phyloP scores from a whole-genome alignment of 768 basidiomycete species.

The Polyporus arcularius region DNA sequence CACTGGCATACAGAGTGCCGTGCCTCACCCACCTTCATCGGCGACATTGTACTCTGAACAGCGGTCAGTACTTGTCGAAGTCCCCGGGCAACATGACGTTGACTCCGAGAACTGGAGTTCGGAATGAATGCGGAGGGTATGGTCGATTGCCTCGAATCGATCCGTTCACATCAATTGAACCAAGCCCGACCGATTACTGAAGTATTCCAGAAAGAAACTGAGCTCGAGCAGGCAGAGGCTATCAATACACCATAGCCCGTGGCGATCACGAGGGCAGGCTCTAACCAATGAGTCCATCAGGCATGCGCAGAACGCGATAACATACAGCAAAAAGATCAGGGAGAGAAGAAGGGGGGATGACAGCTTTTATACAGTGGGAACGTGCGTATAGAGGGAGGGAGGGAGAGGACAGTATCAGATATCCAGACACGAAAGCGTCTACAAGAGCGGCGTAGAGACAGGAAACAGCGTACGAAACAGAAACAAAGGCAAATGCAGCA shows the following conservation, averaged over 20 bases:
- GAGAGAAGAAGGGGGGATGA: too few relatives aligned
- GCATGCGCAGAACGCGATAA: conserved; percentile 1
- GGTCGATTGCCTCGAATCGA: too few relatives aligned
- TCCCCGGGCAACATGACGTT: too few relatives aligned
- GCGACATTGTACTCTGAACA: too few relatives aligned
- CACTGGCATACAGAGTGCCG: too few relatives aligned
- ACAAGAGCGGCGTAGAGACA: background rate
- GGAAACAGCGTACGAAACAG: background rate
- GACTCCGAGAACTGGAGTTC: too few relatives aligned
- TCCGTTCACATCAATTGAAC: too few relatives aligned
- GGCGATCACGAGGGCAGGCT: background rate
- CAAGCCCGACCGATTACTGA: too few relatives aligned
- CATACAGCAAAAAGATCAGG: conserved; percentile 9
- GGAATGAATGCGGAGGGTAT: too few relatives aligned
- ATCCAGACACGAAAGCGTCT: background rate
- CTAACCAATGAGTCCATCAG: conserved; percentile 1
- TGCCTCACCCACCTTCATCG: too few relatives aligned
- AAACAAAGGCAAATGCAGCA: background rate
- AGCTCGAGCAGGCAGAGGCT: conserved; percentile 8
- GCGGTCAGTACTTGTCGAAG: too few relatives aligned
- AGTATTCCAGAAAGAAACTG: too few relatives aligned
- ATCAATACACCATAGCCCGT: background rate
- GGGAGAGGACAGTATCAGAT: background rate
- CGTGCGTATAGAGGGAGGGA: background rate
- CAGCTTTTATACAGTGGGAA: conserved; percentile 2